Conservation (phyloP, 768 basidiomycete species). For the Termitomyces titanicus region DNA sequence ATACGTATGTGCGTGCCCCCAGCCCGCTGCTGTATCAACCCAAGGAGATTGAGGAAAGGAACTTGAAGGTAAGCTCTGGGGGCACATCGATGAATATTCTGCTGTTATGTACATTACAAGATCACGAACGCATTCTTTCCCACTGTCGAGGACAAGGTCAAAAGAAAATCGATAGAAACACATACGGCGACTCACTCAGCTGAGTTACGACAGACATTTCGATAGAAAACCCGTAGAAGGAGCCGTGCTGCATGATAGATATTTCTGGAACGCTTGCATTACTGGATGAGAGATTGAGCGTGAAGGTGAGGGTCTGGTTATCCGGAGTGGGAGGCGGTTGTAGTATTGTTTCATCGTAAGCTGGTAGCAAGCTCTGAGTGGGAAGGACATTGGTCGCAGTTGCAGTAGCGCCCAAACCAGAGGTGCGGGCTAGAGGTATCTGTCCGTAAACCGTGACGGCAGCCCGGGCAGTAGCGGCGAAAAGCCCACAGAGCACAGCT, state of each 20-base stretch:
- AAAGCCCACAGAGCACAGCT: conserved; percentile 5
- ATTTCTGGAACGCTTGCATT: conserved; percentile 28
- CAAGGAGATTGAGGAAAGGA: conserved; percentile 64
- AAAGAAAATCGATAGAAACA: not conserved
- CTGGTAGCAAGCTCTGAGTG: conserved; percentile 34
- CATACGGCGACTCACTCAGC: conserved; percentile 48
- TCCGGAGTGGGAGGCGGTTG: conserved; percentile 46
- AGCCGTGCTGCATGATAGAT: conserved; percentile 41
- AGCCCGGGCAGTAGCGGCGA: conserved; percentile 8
- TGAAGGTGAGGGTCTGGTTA: conserved; percentile 40
- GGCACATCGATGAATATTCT: conserved; percentile 12
- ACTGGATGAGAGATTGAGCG: conserved; percentile 35
- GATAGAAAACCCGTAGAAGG: conserved; percentile 72
- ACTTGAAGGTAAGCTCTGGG: conserved; percentile 45
- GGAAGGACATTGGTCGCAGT: conserved; percentile 23
- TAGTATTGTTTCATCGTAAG: conserved; percentile 51
- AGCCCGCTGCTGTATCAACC: conserved; percentile 52
- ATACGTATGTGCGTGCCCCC: conserved; percentile 54
- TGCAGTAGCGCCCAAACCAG: not conserved
- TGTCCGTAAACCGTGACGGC: conserved; percentile 31
- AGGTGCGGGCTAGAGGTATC: conserved; percentile 22
- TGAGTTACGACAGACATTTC: conserved; percentile 71
- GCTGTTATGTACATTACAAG: not conserved
- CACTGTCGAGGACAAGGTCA: conserved; percentile 29
- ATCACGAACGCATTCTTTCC: conserved; percentile 46